Conservation (phyloP, 2,329 filamentous ascomycete genomes). For the Fusarium papillatum region DNA sequence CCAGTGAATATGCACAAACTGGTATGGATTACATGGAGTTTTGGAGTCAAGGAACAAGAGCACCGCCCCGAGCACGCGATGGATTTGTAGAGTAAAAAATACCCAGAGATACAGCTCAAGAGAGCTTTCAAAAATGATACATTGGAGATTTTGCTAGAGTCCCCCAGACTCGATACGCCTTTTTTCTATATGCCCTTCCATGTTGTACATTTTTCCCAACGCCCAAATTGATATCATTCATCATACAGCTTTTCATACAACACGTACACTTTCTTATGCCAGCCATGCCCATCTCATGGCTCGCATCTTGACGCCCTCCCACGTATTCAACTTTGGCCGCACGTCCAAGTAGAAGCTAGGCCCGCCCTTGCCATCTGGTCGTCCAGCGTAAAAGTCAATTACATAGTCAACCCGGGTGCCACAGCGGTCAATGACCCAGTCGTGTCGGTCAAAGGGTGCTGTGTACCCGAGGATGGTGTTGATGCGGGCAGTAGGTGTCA, state of each 20-base stretch:
- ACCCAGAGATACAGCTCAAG: background rate
- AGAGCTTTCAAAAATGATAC: constrained; percentile 17
- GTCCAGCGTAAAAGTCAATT: constrained; percentile 96
- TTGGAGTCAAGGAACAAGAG: constrained; percentile 4
- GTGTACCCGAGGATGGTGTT: constrained; percentile 92
- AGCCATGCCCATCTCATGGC: constrained; percentile 64
- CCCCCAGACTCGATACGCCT: constrained; percentile 4
- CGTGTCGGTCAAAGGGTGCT: constrained; percentile 93
- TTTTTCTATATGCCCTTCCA: constrained; percentile 13
- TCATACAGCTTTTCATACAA: constrained; percentile 32
- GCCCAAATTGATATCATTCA: constrained; percentile 40
- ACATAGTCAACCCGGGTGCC: constrained; percentile 91
- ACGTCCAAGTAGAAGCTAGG: constrained; percentile 78
- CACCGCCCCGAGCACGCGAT: background rate
- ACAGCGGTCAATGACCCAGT: constrained; percentile 97
- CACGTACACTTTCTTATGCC: constrained; percentile 48
- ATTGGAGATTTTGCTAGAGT: constrained; percentile 37
- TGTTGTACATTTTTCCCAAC: constrained; percentile 45
- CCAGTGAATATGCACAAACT: constrained; percentile 23
- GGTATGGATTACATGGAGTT: background rate
- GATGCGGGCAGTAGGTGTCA: constrained; percentile 87
- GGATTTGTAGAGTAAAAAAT: background rate
- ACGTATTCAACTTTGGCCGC: constrained; percentile 76
- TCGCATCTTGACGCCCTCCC: constrained; percentile 78
- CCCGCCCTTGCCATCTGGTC: constrained; percentile 54